phyloP scores from a whole-genome alignment of 257 asterid genomes.

The Solanum appendiculatum region DNA sequence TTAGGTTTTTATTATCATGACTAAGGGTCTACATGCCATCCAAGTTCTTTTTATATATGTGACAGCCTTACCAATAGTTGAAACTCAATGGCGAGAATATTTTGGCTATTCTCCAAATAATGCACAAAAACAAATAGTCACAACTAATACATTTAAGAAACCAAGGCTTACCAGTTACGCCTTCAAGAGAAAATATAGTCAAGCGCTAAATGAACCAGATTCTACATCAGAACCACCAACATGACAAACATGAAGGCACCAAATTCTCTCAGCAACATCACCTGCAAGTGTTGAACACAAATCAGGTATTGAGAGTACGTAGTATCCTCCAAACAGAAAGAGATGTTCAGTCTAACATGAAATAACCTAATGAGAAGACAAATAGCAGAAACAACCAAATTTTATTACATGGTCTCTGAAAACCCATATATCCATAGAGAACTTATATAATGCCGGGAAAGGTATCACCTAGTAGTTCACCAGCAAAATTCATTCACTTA shows the following conservation, averaged over 20 bases:
- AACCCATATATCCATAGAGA: neutral
- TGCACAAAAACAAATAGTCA: neutral
- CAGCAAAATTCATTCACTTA: neutral
- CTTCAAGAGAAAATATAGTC: neutral
- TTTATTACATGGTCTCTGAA: neutral
- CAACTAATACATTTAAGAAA: neutral
- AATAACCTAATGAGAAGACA: neutral
- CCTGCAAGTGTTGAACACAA: slow-evolving; percentile 30
- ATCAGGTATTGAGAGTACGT: neutral
- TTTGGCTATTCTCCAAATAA: neutral
- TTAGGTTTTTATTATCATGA: neutral
- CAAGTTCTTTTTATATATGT: neutral
- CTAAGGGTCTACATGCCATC: neutral
- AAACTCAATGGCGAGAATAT: neutral
- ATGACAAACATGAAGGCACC: slow-evolving; percentile 69
- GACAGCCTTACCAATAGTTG: neutral
- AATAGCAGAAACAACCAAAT: neutral
- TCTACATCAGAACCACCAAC: slow-evolving; percentile 15
- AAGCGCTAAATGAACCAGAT: neutral
- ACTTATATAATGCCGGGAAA: neutral
- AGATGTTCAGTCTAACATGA: neutral
- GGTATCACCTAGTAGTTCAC: neutral
- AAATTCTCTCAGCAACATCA: slow-evolving; percentile 77
- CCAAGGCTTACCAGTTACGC: neutral
- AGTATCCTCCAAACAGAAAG: neutral